Evolutionary conservation across 2,329 filamentous ascomycete species (phyloP).

Genomic region (Trichoderma sp.): DNA sequence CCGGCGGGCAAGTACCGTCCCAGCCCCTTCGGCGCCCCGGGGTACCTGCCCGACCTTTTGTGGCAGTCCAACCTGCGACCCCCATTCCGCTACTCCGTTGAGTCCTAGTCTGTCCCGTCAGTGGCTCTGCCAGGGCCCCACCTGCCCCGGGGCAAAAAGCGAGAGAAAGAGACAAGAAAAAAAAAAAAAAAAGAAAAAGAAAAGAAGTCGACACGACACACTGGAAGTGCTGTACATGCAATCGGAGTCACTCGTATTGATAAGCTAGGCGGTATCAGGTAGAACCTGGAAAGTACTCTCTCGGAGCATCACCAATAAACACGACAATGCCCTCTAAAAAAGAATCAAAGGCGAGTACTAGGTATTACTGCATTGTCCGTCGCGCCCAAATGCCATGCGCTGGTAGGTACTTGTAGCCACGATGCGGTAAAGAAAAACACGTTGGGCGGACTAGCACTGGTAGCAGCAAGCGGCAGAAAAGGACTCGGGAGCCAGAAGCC

Average conservation of each 20-base stretch:
- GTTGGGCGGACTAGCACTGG: constrained; percentile 21
- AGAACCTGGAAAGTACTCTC: neutral
- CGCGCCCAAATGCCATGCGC: neutral
- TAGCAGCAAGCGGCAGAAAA: constrained; percentile 19
- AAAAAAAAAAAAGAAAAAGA: constrained; percentile 4
- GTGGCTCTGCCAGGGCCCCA: constrained; percentile 24
- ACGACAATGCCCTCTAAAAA: neutral
- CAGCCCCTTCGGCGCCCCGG: constrained; percentile 3
- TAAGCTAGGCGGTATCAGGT: too few relatives aligned
- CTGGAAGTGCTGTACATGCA: neutral
- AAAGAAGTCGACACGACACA: too few relatives aligned
- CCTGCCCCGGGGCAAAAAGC: constrained; percentile 18
- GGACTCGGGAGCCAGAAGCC: constrained; percentile 14
- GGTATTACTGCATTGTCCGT: neutral
- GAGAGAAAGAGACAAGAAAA: constrained; percentile 10
- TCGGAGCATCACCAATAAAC: neutral
- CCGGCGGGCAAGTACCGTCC: constrained; percentile 11
- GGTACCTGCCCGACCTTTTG: constrained; percentile 1
- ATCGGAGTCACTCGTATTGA: neutral
- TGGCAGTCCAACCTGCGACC: constrained; percentile 15
- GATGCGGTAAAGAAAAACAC: constrained; percentile 24
- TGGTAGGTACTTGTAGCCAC: neutral
- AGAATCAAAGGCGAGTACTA: neutral
- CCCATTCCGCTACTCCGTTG: constrained; percentile 22
- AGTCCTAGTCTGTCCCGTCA: constrained; percentile 29